These are phyloP conservation scores for Coemansia sp. DNA, from an alignment of 192 early-diverging fungal genomes.

Conservation along the genomic window DNA sequence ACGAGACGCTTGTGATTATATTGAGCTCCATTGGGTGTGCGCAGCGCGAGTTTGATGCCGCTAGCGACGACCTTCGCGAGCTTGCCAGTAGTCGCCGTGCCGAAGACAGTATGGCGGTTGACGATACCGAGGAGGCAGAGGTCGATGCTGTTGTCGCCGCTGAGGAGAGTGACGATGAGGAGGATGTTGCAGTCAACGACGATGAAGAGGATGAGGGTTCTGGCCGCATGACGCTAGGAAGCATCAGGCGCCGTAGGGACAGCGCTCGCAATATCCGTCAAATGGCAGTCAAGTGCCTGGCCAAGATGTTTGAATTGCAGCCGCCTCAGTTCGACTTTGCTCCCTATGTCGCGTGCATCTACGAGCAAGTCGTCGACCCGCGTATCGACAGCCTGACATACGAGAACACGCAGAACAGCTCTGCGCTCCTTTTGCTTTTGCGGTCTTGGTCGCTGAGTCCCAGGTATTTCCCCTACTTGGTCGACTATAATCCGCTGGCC, in stretches of 20 bases:
- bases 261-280: slow-evolving; percentile 58
- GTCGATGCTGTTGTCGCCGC: slow-evolving; percentile 1
- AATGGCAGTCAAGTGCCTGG: slow-evolving; percentile 70
- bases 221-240: slow-evolving; percentile 6
- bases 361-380: slow-evolving; percentile 63
- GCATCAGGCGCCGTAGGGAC: slow-evolving; percentile 23
- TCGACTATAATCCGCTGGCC: slow-evolving; percentile 61
- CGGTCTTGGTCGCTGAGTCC: slow-evolving; percentile 70
- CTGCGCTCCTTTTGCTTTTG: slow-evolving; percentile 75
- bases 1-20: slow-evolving; percentile 69
- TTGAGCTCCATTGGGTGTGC: slow-evolving; percentile 72
- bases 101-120: slow-evolving; percentile 7
- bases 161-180: slow-evolving; percentile 9
- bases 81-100: slow-evolving; percentile 9
- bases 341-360: slow-evolving; percentile 77
- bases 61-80: slow-evolving; percentile 34
- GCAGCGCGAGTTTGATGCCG: slow-evolving; percentile 56
- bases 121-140: slow-evolving; percentile 13
- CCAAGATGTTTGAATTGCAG: slow-evolving; percentile 64
- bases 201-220: slow-evolving; percentile 5
- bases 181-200: not conserved
- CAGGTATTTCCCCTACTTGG: slow-evolving; percentile 67
- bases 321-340: slow-evolving; percentile 71
- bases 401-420: slow-evolving; percentile 90
- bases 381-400: slow-evolving; percentile 67